Base-by-base conservation (phyloP, 2,329 filamentous ascomycete genomes). In the Ceratocystiopsis sp. region DNA sequence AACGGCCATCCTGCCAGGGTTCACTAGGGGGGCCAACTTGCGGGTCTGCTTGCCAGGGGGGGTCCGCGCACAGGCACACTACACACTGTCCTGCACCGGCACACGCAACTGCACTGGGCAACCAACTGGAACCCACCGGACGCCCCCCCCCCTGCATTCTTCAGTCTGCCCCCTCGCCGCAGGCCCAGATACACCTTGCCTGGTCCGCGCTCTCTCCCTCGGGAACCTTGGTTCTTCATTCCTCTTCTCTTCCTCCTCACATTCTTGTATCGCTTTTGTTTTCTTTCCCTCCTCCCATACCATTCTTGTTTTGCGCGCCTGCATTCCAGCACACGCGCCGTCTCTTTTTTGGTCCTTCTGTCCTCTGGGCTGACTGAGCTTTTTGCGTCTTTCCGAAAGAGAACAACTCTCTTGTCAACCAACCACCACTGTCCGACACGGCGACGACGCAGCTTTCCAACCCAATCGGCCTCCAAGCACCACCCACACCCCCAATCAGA, bases 321-420 rank as follows among this genome's bases (percentile, higher is more conserved):
- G n/a, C 35, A 37, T 37, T 37, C 37, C 37, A 21, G 13, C 4
- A 2, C 33, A 14, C 33, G 13, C 15, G 33, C 33, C 15, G 13
- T 34, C 17, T 41, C n/a, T 37, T 42, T 38, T 33, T 33, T 37
- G 13, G 39, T 33, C 32, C 32, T 33, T 6, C 10, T 9, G 3
- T 11, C 32, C 33, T 38, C 18, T 15, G 17, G 13, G 39, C 33
- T 29, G 39, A 14, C 37, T 33, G 40, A 29, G 25, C 10, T 11
- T 29, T 8, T 29, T 29, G 7, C 10, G 2, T 29, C 25, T 8
- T n/a, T n/a, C n/a, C n/a, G n/a, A n/a, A n/a, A n/a, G n/a, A n/a
- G n/a, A n/a, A n/a, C n/a, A n/a, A n/a, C n/a, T n/a, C 35, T 37
- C 40, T 37, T 37, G 45, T 42, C 32, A 35, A 17, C 42, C 42